Evolutionary conservation across 352 stramenopile genomes (phyloP).

Genomic region (Phytophthora pini): DNA sequence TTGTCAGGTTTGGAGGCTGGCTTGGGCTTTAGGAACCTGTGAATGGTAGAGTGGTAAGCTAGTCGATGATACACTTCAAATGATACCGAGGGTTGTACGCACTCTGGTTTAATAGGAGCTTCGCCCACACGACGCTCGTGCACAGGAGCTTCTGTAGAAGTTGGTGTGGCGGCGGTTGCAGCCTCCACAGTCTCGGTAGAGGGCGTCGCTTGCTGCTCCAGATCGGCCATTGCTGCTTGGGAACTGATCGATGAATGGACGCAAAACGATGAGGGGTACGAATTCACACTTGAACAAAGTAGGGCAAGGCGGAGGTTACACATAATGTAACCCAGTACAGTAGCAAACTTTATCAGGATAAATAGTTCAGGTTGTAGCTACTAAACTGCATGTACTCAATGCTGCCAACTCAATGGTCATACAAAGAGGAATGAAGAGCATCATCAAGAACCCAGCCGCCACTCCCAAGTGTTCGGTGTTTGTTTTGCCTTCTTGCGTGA

Average conservation of each 20-base stretch:
- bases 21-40: slow-evolving; percentile 73
- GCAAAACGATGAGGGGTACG: slow-evolving; percentile 16
- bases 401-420: slow-evolving; percentile 26
- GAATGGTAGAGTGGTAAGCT: background rate
- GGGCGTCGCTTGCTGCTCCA: slow-evolving; percentile 17
- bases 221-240: background rate
- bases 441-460: slow-evolving; percentile 51
- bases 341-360: no score
- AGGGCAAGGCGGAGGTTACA: background rate
- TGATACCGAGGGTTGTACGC: slow-evolving; percentile 28
- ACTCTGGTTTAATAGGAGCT: slow-evolving; percentile 59
- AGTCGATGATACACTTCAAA: background rate
- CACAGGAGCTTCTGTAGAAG: slow-evolving; percentile 10
- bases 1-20: slow-evolving; percentile 20
- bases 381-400: background rate
- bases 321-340: background rate
- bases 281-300: slow-evolving; percentile 15
- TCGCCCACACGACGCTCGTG: slow-evolving; percentile 31
- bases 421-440: slow-evolving; percentile 36
- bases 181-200: slow-evolving; percentile 3
- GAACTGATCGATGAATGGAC: slow-evolving; percentile 10
- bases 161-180: background rate
- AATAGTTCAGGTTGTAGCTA: background rate
- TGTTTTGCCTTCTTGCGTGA: slow-evolving; percentile 42
- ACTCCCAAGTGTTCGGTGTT: slow-evolving; percentile 67